phyloP scores from a whole-genome alignment of 352 stramenopile genomes.

The Phytophthora citricola region DNA sequence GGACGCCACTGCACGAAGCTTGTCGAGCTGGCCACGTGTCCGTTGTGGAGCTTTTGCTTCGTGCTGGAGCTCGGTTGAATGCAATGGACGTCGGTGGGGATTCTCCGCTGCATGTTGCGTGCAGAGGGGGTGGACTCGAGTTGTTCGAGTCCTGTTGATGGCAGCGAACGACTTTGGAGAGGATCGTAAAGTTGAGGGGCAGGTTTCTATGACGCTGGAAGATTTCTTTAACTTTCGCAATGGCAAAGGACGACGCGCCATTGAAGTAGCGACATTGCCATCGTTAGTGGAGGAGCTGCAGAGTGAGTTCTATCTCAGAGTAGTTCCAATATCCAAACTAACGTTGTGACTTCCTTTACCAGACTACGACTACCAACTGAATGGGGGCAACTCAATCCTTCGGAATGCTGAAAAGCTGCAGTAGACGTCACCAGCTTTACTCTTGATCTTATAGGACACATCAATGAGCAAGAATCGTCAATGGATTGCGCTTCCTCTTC shows the following conservation, averaged over 20 bases:
- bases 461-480: neutral
- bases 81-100: conserved; percentile 55
- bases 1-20: conserved; percentile 65
- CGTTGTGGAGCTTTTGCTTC: conserved; percentile 48
- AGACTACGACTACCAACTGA: conserved; percentile 23
- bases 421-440: neutral
- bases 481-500: neutral
- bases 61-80: conserved; percentile 45
- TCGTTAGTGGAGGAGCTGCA: conserved; percentile 34
- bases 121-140: conserved; percentile 46
- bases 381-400: conserved; percentile 1
- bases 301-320: conserved; percentile 18
- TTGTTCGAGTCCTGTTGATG: conserved; percentile 56
- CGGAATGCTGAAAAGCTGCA: neutral
- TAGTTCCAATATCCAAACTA: neutral
- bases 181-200: conserved; percentile 1
- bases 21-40: conserved; percentile 49
- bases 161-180: conserved; percentile 29
- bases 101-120: conserved; percentile 60
- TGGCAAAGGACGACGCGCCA: conserved; percentile 46
- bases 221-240: conserved; percentile 61
- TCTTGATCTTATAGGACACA: neutral
- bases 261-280: conserved; percentile 56
- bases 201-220: conserved; percentile 8
- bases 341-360: neutral